Percentiles rank a stretch among this genome's conserved stretches.
phyloP scores from a whole-genome alignment of 257 asterid species.

The Nicotiana knightiana region DNA sequence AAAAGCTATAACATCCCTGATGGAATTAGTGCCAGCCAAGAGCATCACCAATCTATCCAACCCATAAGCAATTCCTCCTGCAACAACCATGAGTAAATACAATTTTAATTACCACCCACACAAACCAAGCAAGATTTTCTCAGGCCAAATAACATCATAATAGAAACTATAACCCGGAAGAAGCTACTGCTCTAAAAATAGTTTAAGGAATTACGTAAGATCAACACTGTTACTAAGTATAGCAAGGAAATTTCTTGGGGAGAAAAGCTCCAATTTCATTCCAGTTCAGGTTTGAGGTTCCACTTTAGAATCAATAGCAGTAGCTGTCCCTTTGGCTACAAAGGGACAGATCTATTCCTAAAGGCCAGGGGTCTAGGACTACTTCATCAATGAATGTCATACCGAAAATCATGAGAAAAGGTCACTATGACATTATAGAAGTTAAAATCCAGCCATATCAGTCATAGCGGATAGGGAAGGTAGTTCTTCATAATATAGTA shows the following conservation, averaged over 20 bases:
- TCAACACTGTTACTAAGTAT: neutral
- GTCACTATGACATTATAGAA: neutral
- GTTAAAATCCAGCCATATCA: neutral
- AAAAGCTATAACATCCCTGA: conserved; percentile 91
- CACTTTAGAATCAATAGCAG: neutral
- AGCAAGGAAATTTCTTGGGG: neutral
- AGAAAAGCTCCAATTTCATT: neutral
- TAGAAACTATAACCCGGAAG: neutral
- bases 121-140: neutral
- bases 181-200: neutral
- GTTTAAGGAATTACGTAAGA: neutral
- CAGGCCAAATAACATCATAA: neutral
- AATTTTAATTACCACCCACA: neutral
- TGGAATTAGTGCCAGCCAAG: conserved; percentile 68
- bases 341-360: neutral
- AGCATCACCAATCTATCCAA: conserved; percentile 86
- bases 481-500: neutral
- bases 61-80: conserved; percentile 97
- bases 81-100: neutral
- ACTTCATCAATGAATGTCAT: too few relatives aligned
- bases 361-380: neutral
- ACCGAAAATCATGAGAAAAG: too few relatives aligned
- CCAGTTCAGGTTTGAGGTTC: neutral
- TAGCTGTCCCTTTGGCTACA: neutral
- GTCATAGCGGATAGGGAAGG: conserved; percentile 1